These are phyloP conservation scores for Trametes maxima DNA, from an alignment of 768 basidiomycete genomes.

Conservation along the genomic window DNA sequence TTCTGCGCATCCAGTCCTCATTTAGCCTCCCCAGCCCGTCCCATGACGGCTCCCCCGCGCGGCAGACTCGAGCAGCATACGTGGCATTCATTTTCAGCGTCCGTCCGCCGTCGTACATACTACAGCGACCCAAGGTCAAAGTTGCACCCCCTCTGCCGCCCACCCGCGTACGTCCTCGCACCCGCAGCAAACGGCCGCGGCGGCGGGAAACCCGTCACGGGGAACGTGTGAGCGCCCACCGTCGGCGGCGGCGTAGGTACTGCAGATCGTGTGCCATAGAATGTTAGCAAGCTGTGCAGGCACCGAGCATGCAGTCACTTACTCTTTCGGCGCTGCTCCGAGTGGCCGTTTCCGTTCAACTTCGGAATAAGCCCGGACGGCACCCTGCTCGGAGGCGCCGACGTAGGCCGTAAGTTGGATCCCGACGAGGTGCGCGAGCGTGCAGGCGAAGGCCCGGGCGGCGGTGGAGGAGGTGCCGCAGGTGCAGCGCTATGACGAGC, in stretches of 20 bases:
- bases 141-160: slow-evolving; percentile 67
- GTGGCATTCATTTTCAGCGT: slow-evolving; percentile 17
- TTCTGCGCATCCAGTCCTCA: slow-evolving; percentile 12
- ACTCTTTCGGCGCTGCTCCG: slow-evolving; percentile 31
- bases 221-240: slow-evolving; percentile 71
- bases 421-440: slow-evolving; percentile 20
- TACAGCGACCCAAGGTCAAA: slow-evolving; percentile 56
- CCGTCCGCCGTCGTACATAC: slow-evolving; percentile 10
- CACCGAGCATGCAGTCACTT: slow-evolving; percentile 13
- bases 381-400: slow-evolving; percentile 25
- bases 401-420: slow-evolving; percentile 12
- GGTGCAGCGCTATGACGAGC: slow-evolving; percentile 14
- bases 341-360: slow-evolving; percentile 24
- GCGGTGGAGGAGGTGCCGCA: slow-evolving; percentile 16
- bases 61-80: slow-evolving; percentile 13
- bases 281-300: slow-evolving; percentile 18
- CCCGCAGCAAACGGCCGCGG: slow-evolving; percentile 62
- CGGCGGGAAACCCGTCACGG: slow-evolving; percentile 75
- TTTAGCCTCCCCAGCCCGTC: slow-evolving; percentile 5
- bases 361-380: slow-evolving; percentile 18
- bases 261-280: slow-evolving; percentile 26
- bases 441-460: slow-evolving; percentile 26
- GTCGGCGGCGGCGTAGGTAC: slow-evolving; percentile 63
- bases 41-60: slow-evolving; percentile 11
- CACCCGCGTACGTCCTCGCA: slow-evolving; percentile 62